phyloP scores from a whole-genome alignment of 2,329 filamentous ascomycete genomes.

The Didymella arachidicola region DNA sequence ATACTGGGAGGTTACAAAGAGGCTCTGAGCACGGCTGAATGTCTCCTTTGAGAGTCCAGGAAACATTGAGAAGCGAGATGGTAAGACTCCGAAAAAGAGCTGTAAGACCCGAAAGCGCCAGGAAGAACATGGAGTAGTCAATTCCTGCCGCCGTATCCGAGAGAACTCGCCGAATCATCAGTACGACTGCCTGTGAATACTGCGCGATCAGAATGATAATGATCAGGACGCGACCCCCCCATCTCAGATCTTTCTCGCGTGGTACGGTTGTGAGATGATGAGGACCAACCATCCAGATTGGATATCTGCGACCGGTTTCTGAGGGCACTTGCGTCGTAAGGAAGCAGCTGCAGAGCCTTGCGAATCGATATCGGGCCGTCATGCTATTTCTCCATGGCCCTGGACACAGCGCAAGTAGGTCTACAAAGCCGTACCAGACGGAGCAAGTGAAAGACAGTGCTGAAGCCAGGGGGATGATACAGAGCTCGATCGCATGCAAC shows the following conservation, averaged over 20 bases:
- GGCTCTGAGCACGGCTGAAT: background rate
- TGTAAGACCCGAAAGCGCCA: background rate
- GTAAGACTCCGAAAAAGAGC: background rate
- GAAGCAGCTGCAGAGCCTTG: background rate
- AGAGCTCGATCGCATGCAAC: background rate
- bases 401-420: background rate
- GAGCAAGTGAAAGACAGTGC: background rate
- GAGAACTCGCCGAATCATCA: background rate
- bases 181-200: background rate
- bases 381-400: background rate
- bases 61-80: background rate
- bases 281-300: background rate
- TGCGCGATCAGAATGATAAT: background rate
- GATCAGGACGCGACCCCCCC: background rate
- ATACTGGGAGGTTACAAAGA: background rate
- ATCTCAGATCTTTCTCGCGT: background rate
- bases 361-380: background rate
- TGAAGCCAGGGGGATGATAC: background rate
- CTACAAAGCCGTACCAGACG: background rate
- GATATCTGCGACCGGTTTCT: background rate
- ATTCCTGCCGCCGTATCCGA: background rate
- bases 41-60: background rate
- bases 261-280: background rate
- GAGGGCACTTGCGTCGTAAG: background rate
- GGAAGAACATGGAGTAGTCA: background rate